phyloP scores from a whole-genome alignment of 805 yeast species.

The Wickerhamiella slavikovae region DNA sequence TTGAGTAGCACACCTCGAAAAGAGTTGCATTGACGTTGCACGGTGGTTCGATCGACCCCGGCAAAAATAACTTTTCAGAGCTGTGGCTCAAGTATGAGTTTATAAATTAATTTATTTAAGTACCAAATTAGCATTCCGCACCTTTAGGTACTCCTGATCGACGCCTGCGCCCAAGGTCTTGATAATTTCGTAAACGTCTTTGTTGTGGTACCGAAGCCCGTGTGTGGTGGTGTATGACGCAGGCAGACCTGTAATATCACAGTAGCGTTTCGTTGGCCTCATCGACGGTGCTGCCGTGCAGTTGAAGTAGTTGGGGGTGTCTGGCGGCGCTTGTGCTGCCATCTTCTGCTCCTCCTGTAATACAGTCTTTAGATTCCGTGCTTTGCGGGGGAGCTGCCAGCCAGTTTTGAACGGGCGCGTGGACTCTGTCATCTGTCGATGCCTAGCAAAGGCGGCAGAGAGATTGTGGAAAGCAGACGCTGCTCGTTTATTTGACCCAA shows the following conservation, averaged over 20 bases:
- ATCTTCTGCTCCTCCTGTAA: constrained; percentile 62
- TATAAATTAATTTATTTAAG: constrained; percentile 25
- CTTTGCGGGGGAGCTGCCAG: constrained; percentile 36
- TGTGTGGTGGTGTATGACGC: constrained; percentile 59
- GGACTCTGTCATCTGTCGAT: no score
- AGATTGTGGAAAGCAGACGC: no score
- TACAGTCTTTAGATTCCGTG: constrained; percentile 55
- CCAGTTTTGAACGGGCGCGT: constrained; percentile 34
- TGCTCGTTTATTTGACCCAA: no score
- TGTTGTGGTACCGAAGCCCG: constrained; percentile 58
- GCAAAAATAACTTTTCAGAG: no score
- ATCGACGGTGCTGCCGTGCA: constrained; percentile 76
- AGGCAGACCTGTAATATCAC: constrained; percentile 82
- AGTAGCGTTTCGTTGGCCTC: constrained; percentile 61
- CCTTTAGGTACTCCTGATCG: constrained; percentile 76
- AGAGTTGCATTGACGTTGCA: no score
- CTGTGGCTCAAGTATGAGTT: background rate
- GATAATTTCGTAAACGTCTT: constrained; percentile 60
- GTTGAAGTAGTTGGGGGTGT: constrained; percentile 40
- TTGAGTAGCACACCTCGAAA: no score
- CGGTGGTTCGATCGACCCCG: no score
- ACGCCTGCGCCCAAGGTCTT: constrained; percentile 72
- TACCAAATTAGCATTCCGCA: constrained; percentile 76
- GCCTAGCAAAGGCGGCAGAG: no score
- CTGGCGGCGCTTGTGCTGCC: constrained; percentile 22